phyloP scores from a whole-genome alignment of 805 yeast species.

The Diddensiella transvaalensis region DNA sequence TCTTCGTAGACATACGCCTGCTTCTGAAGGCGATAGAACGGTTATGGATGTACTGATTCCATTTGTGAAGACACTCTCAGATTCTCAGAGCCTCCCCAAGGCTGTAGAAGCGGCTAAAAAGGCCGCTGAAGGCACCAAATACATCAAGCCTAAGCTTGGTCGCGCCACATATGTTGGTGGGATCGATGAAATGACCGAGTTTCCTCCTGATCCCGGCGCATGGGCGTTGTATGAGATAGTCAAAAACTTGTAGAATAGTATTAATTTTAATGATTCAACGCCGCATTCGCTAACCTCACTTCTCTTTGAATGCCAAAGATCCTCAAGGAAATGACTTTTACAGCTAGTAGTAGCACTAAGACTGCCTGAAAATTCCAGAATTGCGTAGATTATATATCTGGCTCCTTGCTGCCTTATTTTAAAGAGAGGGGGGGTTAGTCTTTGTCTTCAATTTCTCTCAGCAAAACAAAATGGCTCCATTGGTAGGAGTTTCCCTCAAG shows the following conservation, averaged over 20 bases:
- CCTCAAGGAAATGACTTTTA: too few species aligned
- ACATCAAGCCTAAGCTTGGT: conserved; percentile 78
- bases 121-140: conserved; percentile 73
- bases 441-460: too few species aligned
- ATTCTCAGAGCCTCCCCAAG: conserved; percentile 46
- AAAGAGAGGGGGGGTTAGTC: too few species aligned
- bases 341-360: too few species aligned
- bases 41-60: conserved; percentile 85
- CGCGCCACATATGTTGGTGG: conserved; percentile 83
- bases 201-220: conserved; percentile 88
- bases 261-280: too few species aligned
- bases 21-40: conserved; percentile 83
- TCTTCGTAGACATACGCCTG: conserved; percentile 77
- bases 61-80: conserved; percentile 57
- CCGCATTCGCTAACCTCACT: too few species aligned
- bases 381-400: too few species aligned
- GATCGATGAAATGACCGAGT: conserved; percentile 39
- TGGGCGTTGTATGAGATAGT: conserved; percentile 21
- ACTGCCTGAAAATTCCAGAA: too few species aligned
- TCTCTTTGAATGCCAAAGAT: too few species aligned
- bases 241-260: conserved; percentile 5
- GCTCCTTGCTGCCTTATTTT: too few species aligned
- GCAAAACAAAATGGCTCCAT: background rate
- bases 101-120: conserved; percentile 67
- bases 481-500: conserved; percentile 27